Evolutionary conservation across 306 rosid species (phyloP), one percentile per base, ranked within the genome.

Genomic region (Ceratonia siliqua): DNA sequence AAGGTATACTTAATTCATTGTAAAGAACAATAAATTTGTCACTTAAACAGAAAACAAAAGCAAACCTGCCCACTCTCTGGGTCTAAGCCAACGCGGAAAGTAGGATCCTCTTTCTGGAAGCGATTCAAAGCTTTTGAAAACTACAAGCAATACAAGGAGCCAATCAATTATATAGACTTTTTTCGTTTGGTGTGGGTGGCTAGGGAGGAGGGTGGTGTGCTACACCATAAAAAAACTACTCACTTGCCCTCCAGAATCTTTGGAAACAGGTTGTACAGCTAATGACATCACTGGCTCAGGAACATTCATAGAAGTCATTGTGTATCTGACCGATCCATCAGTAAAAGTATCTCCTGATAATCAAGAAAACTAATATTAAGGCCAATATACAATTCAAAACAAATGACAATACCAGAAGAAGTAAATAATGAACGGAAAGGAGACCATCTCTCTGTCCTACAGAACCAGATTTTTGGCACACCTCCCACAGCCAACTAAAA

Each of bases 271-370:
- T 75, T 94, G 99, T 36, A 94, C 88, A 32, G 99, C 99, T 86
- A 94, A 90, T 25, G 99, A 94, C 99, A 94, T 94, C 81, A 94
- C 99, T 17, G 99, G 99, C 80, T 94, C 99, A 12, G 99, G 99
- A 62, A 94, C 99, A 83, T 89, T 94, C 99, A 94, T 94, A 39
- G 99, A 92, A 56, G 99, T 94, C 99, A 94, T 94, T 45, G 99
- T 94, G 81, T 92, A 94, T 78, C 66, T 90, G 62, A 94, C 89
- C 14, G 93, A 88, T 35, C 99, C 99, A 76, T 92, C 96, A 15
- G 99, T 92, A 79, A 94, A 92, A 43, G 99, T 94, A 81, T 94
- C 99, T 68, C 99, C 99, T 94, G 89, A 84, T 68, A 57, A 68
- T 59, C 75, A 73, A 81, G 22, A 79, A 27, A 57, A 76, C 35